Evolutionary conservation across 257 asterid genomes (phyloP), one percentile per base, ranked within the genome.

Genomic region (Solanum sitiens): DNA sequence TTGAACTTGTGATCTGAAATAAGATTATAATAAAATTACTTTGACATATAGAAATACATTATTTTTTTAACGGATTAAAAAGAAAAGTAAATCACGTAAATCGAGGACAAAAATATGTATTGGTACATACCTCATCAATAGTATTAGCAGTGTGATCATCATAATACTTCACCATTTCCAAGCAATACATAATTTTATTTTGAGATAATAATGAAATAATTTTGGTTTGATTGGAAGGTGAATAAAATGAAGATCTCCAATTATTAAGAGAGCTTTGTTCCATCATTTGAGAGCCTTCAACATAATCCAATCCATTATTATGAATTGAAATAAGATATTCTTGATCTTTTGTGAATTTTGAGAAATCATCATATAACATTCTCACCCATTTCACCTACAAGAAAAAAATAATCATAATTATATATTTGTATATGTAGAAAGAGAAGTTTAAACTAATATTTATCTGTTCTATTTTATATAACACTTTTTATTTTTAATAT

Each of bases 311-410:
- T 32, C 80, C 73, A 40, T 73, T 16, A 20, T 25, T 33, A 70
- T n/a, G 35, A 71, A 73, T 84, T 88, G 90, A 88, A n/a, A 88
- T 93, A 13, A 93, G 87, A 77, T 88, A 50, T 79, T 93, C 94
- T 91, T 93, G 92, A 47, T 93, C 95, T 83, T 88, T 90, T 20
- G 94, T 89, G 84, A 93, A 93, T 20, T 6, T 67, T 11, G 92
- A 37, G 86, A 93, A 93, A 84, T 92, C 93, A 35, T 21, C 86
- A 82, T 92, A 93, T 1, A 93, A 32, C 89, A 93, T 32, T 83
- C 93, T 88, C 72, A 92, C 76, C 96, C 96, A 92, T 88, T 92
- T 93, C 75, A 90, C 94, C 95, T 93, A 35, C 4, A 45, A 47
- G 6, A 32, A 47, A 56, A 56, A 53, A 0, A 18, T 2, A 18